A percentile compares a stretch with the other conserved stretches of the same genome.
Evolutionary conservation across 345 rosid species (phyloP).

Genomic region (Ricinus communis): DNA sequence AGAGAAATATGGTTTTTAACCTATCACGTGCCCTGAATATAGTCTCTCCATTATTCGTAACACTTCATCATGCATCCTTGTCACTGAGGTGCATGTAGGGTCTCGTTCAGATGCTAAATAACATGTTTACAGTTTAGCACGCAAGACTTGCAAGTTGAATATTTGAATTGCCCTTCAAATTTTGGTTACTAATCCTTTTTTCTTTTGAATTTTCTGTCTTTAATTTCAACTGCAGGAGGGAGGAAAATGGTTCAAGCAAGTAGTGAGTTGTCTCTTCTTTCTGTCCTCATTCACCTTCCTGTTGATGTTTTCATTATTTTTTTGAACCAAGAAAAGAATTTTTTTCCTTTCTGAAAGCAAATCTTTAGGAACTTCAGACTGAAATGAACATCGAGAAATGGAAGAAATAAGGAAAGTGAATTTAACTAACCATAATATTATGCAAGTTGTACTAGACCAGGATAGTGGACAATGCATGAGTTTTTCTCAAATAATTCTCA

Average conservation of each 20-base stretch:
- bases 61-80: not conserved
- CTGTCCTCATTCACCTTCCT: constrained; percentile 1
- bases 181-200: constrained; percentile 15
- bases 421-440: not conserved
- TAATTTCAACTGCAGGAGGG: constrained; percentile 35
- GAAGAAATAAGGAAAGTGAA: not conserved
- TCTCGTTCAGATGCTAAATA: not conserved
- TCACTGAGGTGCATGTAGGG: not conserved
- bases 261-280: constrained; percentile 32
- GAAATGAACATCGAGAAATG: not conserved
- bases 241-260: constrained; percentile 42
- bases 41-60: not conserved
- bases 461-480: too few relatives aligned
- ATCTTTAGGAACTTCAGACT: not conserved
- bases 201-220: constrained; percentile 14
- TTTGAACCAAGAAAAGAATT: not conserved
- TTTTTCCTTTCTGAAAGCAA: not conserved
- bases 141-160: not conserved
- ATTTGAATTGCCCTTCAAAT: not conserved
- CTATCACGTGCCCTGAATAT: not conserved
- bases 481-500: too few relatives aligned
- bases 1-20: not conserved
- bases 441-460: too few relatives aligned
- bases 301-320: not conserved
- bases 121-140: not conserved